These are phyloP conservation scores for Mycena filopes DNA, from an alignment of 768 basidiomycete species.

Conservation along the genomic window DNA sequence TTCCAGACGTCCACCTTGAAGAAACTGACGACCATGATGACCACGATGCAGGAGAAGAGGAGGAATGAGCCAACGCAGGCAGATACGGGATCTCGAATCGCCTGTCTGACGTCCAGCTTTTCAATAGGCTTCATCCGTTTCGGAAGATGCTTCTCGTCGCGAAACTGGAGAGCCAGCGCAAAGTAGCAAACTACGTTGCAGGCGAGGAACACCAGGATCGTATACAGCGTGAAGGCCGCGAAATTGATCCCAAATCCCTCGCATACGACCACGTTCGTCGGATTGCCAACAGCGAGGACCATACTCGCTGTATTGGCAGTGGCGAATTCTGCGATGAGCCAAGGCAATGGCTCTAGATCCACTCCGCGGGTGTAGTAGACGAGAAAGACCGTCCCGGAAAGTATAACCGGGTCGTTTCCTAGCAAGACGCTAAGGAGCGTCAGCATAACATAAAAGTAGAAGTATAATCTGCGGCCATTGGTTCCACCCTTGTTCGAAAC, in stretches of 20 bases:
- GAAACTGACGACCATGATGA: conserved; percentile 81
- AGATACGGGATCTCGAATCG: conserved; percentile 77
- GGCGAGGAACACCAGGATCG: conserved; percentile 82
- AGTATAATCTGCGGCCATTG: conserved; percentile 74
- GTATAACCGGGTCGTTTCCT: conserved; percentile 93
- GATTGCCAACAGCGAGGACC: conserved; percentile 86
- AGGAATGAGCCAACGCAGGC: conserved; percentile 79
- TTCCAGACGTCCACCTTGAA: conserved; percentile 83
- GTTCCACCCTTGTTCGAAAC: conserved; percentile 83
- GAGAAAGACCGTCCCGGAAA: conserved; percentile 91
- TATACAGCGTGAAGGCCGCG: conserved; percentile 82
- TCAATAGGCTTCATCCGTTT: conserved; percentile 49
- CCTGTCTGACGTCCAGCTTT: conserved; percentile 63
- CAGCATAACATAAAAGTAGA: conserved; percentile 87
- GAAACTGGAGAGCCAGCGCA: conserved; percentile 68
- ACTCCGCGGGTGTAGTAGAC: conserved; percentile 86
- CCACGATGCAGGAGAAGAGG: conserved; percentile 71
- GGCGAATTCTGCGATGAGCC: conserved; percentile 81
- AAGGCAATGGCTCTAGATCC: conserved; percentile 64
- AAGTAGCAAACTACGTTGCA: conserved; percentile 68
- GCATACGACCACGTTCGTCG: conserved; percentile 93
- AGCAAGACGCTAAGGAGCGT: conserved; percentile 78
- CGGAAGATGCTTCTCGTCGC: conserved; percentile 62
- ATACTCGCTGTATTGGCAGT: conserved; percentile 83
- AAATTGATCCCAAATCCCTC: conserved; percentile 86